Evolutionary conservation across 2,329 filamentous ascomycete genomes (phyloP), one percentile per base, ranked within the genome.

Genomic region (Simplicillium aogashimaense): DNA sequence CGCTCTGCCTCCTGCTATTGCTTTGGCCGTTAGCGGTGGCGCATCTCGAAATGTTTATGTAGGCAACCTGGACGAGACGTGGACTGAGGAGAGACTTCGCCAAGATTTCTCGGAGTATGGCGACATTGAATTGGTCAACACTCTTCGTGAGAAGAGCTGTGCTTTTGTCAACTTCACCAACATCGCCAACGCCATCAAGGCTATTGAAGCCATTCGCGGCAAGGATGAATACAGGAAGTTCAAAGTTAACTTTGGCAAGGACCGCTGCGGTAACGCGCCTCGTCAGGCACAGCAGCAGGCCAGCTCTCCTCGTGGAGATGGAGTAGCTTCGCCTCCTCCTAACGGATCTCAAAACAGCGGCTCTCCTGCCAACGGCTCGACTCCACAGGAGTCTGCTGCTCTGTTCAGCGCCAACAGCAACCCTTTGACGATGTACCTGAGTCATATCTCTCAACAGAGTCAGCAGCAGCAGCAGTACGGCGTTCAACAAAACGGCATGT

Each of bases 101-200:
- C 88, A 95, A 60, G 92, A 98, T 65, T 98, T 98, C 61, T 86
- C 89, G 29, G 90, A 97, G 60, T 97, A 86, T 54, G 92, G 92
- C 49, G 92, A 98, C 65, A 97, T 98, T 55, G 92, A 98, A 66
- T 71, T 98, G 47, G 88, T 98, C 47, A 98, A 98, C 65, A 86
- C 92, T 13, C 70, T 98, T 44, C 83, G 92, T 40, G 92, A 98
- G 72, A 98, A 98, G 80, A 95, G 89, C 68, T 98, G 92, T 61
- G 92, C 92, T 1, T 98, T 98, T 59, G 92, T 98, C 60, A 98
- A 98, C 69, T 98, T 98, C 62, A 98, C 92, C 58, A 98, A 98
- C 67, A 98, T 98, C 58, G 92, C 92, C 57, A 98, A 98, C 53
- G 92, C 92, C 38, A 98, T 98, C 72, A 98, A 98, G 70, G 92